Base-by-base conservation (phyloP, 805 yeast species). In the Sugiyamaella valdiviana region DNA sequence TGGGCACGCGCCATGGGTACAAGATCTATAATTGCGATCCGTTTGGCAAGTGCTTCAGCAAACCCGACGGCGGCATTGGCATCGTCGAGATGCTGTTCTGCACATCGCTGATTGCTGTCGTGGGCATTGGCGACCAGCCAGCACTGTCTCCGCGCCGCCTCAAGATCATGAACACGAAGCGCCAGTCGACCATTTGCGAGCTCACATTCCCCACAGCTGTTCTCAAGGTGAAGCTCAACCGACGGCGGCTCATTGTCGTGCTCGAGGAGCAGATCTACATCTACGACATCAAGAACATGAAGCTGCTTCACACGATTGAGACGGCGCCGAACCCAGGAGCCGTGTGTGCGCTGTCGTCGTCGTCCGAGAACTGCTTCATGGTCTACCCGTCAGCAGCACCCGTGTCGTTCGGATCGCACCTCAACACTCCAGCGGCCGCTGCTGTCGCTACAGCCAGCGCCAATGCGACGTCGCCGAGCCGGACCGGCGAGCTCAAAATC, bases 231-330 rank as follows among this genome's bases (percentile, higher is more conserved):
- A 79, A 79, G 56, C 75, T 91, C 68, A 93, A 91, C 65, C 75
- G 97, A 39, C 83, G 85, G 57, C 70, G 97, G 40, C 73, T 91
- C 55, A 75, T 87, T 26, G 93, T 90, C 15, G 79, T 85, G 5
- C 70, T 91, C 46, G 73, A 79, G 44, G 91, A 87, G 51, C 95
- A 90, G 65, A 79, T 93, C 7, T 85, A 81, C 63, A 78, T 91
- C 42, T 93, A 91, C 68, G 97, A 91, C 64, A 83, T 91, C 52
- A 80, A 93, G 49, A 86, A 95, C 63, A 89, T 91, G 82, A 81
- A 85, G 59, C 75, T 90, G 21, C 63, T 91, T 38, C 85, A 81
- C 58, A 82, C 83, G 1, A 75, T 84, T 32, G 88, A 84, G 42
- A 76, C 80, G 0, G 60, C 70, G 15, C 68, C 78, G 1, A 82